Conservation (phyloP, 2,329 filamentous ascomycete genomes). For the Fusarium sp. region DNA sequence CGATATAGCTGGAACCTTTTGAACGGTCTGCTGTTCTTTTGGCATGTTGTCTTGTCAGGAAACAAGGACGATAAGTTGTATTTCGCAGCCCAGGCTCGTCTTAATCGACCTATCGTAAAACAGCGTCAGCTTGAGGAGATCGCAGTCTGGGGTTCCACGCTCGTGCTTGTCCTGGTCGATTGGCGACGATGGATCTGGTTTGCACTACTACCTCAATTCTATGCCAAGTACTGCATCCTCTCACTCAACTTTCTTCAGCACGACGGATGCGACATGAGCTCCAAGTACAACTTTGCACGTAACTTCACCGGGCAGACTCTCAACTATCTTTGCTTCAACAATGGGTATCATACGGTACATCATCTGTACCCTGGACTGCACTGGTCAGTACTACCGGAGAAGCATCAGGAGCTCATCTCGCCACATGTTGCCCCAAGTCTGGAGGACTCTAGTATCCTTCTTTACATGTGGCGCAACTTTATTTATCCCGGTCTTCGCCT, state of each 20-base stretch:
- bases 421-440: slow-evolving; percentile 6
- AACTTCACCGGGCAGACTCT: slow-evolving; percentile 13
- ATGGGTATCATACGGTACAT: slow-evolving; percentile 26
- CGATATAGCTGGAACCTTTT: slow-evolving; percentile 30
- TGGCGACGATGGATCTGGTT: slow-evolving; percentile 33
- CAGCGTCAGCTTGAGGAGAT: slow-evolving; percentile 19
- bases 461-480: slow-evolving; percentile 20
- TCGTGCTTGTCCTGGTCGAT: slow-evolving; percentile 7
- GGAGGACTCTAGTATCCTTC: slow-evolving; percentile 1
- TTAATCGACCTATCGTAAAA: slow-evolving; percentile 19
- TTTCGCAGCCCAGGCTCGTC: slow-evolving; percentile 19
- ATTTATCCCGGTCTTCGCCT: slow-evolving; percentile 16
- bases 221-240: slow-evolving; percentile 23
- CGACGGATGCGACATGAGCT: slow-evolving; percentile 27
- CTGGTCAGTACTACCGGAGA: slow-evolving; percentile 20
- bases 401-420: slow-evolving; percentile 14
- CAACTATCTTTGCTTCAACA: slow-evolving; percentile 25
- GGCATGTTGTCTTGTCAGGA: slow-evolving; percentile 17
- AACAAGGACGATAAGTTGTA: slow-evolving; percentile 27
- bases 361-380: slow-evolving; percentile 19
- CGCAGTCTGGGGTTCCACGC: slow-evolving; percentile 16
- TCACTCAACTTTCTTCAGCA: slow-evolving; percentile 27
- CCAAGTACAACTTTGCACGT: slow-evolving; percentile 27
- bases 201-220: slow-evolving; percentile 14
- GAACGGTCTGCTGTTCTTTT: slow-evolving; percentile 20